Percentiles rank a stretch among this genome's conserved stretches.
phyloP scores from a whole-genome alignment of 495 filamentous ascomycete genomes.

The Penicillium tannophilum region DNA sequence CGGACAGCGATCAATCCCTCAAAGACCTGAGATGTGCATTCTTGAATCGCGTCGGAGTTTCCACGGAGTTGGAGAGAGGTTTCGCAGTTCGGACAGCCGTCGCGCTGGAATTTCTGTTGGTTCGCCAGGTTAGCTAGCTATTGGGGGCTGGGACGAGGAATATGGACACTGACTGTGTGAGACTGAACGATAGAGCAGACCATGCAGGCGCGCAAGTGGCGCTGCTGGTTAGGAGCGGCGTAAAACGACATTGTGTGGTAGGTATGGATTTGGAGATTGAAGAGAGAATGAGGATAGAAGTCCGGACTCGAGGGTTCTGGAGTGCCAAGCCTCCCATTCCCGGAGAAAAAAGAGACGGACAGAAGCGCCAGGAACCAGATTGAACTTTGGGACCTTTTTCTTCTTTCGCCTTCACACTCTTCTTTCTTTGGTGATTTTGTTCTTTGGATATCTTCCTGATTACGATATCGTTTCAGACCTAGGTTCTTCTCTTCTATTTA shows the following conservation, averaged over 20 bases:
- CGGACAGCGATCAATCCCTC: conserved; percentile 83
- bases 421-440: not conserved
- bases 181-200: conserved; percentile 92
- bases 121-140: conserved; percentile 11
- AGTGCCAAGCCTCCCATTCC: conserved; percentile 32
- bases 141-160: conserved; percentile 6
- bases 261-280: conserved; percentile 5
- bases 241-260: conserved; percentile 44
- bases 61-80: conserved; percentile 80
- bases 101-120: conserved; percentile 70
- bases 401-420: not conserved
- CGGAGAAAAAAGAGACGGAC: conserved; percentile 30
- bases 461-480: no score
- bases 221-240: conserved; percentile 67
- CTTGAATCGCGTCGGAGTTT: conserved; percentile 76
- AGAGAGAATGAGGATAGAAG: conserved; percentile 10
- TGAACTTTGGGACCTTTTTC: conserved; percentile 1
- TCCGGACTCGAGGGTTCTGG: conserved; percentile 22
- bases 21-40: conserved; percentile 93
- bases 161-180: conserved; percentile 57
- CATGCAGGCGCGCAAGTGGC: conserved; percentile 95
- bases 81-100: conserved; percentile 97
- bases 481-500: not conserved
- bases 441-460: not conserved
- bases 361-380: conserved; percentile 23